Evolutionary conservation across 495 filamentous ascomycete genomes (phyloP).

Genomic region (Talaromyces wortmannii): DNA sequence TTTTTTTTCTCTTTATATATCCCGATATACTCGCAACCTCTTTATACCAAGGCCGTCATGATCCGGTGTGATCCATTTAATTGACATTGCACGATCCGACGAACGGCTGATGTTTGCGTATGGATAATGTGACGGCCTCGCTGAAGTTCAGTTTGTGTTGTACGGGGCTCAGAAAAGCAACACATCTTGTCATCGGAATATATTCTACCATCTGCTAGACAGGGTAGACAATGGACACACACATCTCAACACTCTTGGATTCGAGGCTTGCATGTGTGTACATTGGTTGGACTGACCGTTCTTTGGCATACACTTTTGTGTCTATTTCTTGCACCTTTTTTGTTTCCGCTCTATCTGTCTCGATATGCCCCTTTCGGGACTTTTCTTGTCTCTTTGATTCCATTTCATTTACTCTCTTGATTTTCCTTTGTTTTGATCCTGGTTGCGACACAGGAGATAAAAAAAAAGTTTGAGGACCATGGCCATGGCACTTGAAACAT

Average conservation of each 20-base stretch:
- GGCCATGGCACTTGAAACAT: background rate
- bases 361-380: conserved; percentile 12
- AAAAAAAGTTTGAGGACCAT: background rate
- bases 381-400: conserved; percentile 20
- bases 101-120: conserved; percentile 11
- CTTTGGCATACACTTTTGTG: background rate
- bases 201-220: background rate
- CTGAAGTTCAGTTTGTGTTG: background rate
- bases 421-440: conserved; percentile 6
- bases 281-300: background rate
- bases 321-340: conserved; percentile 32
- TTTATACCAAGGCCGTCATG: background rate
- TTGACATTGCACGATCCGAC: conserved; percentile 16
- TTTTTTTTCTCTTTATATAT: background rate
- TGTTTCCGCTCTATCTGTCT: conserved; percentile 24
- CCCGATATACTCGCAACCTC: background rate
- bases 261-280: background rate
- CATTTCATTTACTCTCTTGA: conserved; percentile 12
- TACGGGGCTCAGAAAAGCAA: background rate
- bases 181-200: background rate
- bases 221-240: background rate
- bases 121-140: no score
- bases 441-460: background rate
- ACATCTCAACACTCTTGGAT: no score
- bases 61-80: conserved; percentile 7